phyloP scores from a whole-genome alignment of 164 flowering plant species.

The Chloranthus sessilifolius region DNA sequence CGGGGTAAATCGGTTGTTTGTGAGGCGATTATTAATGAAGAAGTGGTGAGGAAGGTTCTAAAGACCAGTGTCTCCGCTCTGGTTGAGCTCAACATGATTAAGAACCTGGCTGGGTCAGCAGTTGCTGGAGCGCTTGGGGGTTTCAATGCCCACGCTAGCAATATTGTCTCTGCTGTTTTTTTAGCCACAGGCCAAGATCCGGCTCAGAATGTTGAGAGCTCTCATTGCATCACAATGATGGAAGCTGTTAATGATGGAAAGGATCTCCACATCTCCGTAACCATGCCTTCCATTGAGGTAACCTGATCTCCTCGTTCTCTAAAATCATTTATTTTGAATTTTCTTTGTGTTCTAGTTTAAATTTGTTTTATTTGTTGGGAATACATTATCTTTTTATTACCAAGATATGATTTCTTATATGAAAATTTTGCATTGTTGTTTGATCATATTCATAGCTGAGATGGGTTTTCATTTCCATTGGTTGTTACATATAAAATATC shows the following conservation, averaged over 20 bases:
- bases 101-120: conserved; percentile 83
- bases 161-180: conserved; percentile 73
- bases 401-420: too few relatives aligned
- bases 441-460: too few relatives aligned
- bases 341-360: neutral
- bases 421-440: too few relatives aligned
- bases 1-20: conserved; percentile 85
- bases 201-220: conserved; percentile 86
- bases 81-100: conserved; percentile 84
- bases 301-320: too few relatives aligned
- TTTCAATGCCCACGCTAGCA: conserved; percentile 85
- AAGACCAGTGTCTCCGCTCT: conserved; percentile 65
- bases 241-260: conserved; percentile 74
- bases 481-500: too few relatives aligned
- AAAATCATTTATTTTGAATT: neutral
- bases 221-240: conserved; percentile 91
- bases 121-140: conserved; percentile 88
- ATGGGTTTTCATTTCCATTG: too few relatives aligned
- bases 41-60: conserved; percentile 65
- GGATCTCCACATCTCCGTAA: conserved; percentile 74
- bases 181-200: conserved; percentile 95
- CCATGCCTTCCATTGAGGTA: conserved; percentile 92
- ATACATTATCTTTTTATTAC: too few relatives aligned
- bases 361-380: too few relatives aligned
- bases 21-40: conserved; percentile 74